Evolutionary conservation across 495 filamentous ascomycete species (phyloP).

Genomic region (Tuber umbilicatum): DNA sequence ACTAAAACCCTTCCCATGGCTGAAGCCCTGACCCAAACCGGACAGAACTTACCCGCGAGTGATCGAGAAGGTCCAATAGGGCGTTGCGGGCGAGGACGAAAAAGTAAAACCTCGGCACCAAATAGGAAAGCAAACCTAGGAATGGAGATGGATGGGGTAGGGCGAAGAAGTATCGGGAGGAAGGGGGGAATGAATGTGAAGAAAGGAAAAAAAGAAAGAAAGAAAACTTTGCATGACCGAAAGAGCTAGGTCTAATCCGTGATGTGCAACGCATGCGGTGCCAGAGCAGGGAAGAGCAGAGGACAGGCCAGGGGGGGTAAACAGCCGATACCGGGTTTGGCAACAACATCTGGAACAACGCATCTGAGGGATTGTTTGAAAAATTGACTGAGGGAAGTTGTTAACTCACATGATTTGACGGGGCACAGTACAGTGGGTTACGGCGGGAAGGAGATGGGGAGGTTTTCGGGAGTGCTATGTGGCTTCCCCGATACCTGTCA

Average conservation of each 20-base stretch:
- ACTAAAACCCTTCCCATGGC: neutral
- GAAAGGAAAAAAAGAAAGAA: neutral
- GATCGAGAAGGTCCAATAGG: neutral
- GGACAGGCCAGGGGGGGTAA: neutral
- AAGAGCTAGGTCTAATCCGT: conserved; percentile 1
- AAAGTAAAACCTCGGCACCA: neutral
- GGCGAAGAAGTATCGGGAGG: neutral
- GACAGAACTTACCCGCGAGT: neutral
- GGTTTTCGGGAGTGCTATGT: neutral
- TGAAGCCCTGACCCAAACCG: neutral
- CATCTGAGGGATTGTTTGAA: conserved; percentile 3
- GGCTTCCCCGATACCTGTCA: neutral
- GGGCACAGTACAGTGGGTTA: neutral
- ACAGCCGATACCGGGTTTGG: conserved; percentile 4
- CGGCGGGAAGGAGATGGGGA: conserved; percentile 1
- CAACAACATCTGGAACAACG: conserved; percentile 4
- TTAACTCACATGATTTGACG: conserved; percentile 1
- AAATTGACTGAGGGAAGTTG: neutral
- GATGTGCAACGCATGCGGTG: neutral
- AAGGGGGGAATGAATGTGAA: neutral
- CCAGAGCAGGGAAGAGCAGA: neutral
- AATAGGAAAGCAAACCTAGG: conserved; percentile 2
- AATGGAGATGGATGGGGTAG: neutral
- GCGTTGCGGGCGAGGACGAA: neutral
- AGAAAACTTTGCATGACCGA: neutral